Evolutionary conservation across 129 eudicot genomes (phyloP).

Genomic region (Gnaphalium uliginosum): DNA sequence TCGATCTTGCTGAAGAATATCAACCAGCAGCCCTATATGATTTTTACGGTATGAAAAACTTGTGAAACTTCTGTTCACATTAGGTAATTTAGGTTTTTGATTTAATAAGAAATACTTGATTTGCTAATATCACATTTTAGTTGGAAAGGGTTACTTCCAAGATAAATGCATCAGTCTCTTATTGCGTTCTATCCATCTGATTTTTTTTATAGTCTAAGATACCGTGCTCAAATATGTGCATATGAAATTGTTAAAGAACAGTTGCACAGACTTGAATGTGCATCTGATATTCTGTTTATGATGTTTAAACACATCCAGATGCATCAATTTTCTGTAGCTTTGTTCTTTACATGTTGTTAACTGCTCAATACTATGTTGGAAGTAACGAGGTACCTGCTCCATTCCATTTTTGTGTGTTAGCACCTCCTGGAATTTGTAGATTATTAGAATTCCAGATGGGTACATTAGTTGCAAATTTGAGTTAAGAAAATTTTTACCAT

Average conservation of each 20-base stretch:
- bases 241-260: background rate
- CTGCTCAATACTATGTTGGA: background rate
- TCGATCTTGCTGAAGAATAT: conserved; percentile 21
- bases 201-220: background rate
- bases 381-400: conserved; percentile 55
- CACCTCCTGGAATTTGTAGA: conserved; percentile 56
- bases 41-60: conserved; percentile 26
- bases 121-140: background rate
- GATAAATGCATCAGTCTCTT: conserved; percentile 12
- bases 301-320: background rate
- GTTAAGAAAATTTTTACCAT: conserved; percentile 45
- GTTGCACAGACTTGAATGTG: background rate
- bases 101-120: conserved; percentile 17
- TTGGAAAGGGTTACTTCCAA: conserved; percentile 8
- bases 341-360: background rate
- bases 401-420: conserved; percentile 49
- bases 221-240: background rate
- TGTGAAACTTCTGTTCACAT: background rate
- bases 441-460: conserved; percentile 27
- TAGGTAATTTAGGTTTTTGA: conserved; percentile 16
- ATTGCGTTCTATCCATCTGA: background rate
- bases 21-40: background rate
- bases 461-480: background rate
- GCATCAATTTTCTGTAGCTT: background rate
- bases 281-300: background rate